These are phyloP conservation scores for Diversispora epigaea DNA, from an alignment of 192 early-diverging fungal species.

Conservation along the genomic window DNA sequence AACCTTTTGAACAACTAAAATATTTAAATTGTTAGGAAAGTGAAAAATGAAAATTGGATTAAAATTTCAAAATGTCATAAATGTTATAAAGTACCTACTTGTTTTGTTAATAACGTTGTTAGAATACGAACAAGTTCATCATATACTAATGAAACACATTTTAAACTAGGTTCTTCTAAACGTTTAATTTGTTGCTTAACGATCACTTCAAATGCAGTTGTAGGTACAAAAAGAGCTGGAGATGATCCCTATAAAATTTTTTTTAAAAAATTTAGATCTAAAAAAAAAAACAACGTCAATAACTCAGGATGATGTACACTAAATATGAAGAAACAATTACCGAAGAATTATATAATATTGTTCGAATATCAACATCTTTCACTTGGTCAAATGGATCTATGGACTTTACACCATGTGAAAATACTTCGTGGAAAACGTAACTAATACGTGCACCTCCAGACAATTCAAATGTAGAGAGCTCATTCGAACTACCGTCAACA, in stretches of 20 bases:
- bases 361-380: slow-evolving; percentile 98
- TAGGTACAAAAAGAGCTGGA: slow-evolving; percentile 96
- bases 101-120: slow-evolving; percentile 87
- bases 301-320: too few species aligned
- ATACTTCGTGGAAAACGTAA: slow-evolving; percentile 99
- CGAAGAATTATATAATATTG: slow-evolving; percentile 97
- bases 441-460: slow-evolving; percentile 97
- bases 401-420: slow-evolving; percentile 81
- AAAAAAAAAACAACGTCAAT: not conserved
- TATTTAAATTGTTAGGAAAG: not conserved
- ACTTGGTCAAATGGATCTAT: slow-evolving; percentile 99
- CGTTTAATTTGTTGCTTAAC: slow-evolving; percentile 99
- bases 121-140: slow-evolving; percentile 97
- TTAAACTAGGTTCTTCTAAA: slow-evolving; percentile 95
- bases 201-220: slow-evolving; percentile 96
- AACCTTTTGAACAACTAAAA: slow-evolving; percentile 89
- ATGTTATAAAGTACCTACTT: slow-evolving; percentile 43
- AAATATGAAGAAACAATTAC: slow-evolving; percentile 38
- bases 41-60: not conserved
- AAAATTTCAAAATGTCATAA: not conserved
- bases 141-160: slow-evolving; percentile 94
- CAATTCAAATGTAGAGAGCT: slow-evolving; percentile 92
- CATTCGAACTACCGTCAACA: slow-evolving; percentile 93
- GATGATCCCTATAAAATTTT: slow-evolving; percentile 70
- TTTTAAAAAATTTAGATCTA: not conserved